Percentiles rank a stretch among this genome's conserved stretches.
Evolutionary conservation across 768 basidiomycete species (phyloP).

Genomic region (Gloeopeniophorella convolvens): DNA sequence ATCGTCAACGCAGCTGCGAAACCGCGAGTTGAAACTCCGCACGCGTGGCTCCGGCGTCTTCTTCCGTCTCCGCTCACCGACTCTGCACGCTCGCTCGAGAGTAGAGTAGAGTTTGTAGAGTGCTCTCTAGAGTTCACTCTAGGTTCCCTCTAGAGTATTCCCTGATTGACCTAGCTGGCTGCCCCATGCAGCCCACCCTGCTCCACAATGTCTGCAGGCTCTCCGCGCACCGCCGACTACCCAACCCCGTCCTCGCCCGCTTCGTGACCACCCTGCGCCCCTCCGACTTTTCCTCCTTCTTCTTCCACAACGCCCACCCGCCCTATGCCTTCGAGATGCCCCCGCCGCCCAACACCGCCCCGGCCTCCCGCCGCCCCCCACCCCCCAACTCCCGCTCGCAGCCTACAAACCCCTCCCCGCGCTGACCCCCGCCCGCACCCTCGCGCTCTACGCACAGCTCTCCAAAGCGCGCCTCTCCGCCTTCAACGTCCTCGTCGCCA

Average conservation of each 20-base stretch:
- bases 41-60: no score
- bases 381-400: slow-evolving; percentile 15
- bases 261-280: no score
- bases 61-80: no score
- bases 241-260: slow-evolving; percentile 13
- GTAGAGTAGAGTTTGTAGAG: no score
- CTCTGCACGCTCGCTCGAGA: no score
- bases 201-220: slow-evolving; percentile 8
- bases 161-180: no score
- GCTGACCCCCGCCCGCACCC: slow-evolving; percentile 45
- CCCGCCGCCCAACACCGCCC: neutral
- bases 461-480: slow-evolving; percentile 80
- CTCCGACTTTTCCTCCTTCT: slow-evolving; percentile 16
- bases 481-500: slow-evolving; percentile 81
- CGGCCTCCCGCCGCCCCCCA: neutral
- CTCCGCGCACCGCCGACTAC: slow-evolving; percentile 3
- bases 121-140: no score
- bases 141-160: no score
- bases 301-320: slow-evolving; percentile 3
- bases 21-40: no score
- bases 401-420: slow-evolving; percentile 25
- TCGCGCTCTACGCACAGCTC: slow-evolving; percentile 71
- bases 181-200: no score
- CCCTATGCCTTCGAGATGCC: neutral
- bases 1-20: no score